A percentile compares a stretch with the other conserved stretches of the same genome.
These are phyloP conservation scores for Aureobasidium mangrovei DNA, from an alignment of 2,329 filamentous ascomycete species.

Conservation along the genomic window DNA sequence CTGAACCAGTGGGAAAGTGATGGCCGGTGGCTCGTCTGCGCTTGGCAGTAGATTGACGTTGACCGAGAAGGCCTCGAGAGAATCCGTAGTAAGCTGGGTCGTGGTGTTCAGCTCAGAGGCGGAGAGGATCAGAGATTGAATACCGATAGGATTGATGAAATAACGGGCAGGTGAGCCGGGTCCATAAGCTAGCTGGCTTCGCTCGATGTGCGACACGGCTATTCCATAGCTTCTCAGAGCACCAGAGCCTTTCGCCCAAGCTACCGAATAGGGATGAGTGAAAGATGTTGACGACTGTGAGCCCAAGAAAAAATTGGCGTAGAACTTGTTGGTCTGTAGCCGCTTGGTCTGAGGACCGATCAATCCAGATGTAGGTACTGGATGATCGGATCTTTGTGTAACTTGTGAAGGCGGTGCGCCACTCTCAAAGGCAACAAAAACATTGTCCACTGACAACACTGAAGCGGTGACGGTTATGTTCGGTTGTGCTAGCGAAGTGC, in stretches of 20 bases:
- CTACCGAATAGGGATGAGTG: slow-evolving; percentile 52
- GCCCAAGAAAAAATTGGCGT: slow-evolving; percentile 67
- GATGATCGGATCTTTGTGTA: slow-evolving; percentile 31
- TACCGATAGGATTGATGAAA: slow-evolving; percentile 72
- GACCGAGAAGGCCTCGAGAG: slow-evolving; percentile 48
- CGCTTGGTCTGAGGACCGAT: slow-evolving; percentile 35
- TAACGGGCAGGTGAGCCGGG: slow-evolving; percentile 39
- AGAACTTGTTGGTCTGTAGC: slow-evolving; percentile 64
- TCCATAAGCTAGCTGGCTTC: slow-evolving; percentile 46
- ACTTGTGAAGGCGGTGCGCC: slow-evolving; percentile 35
- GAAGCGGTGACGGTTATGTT: slow-evolving; percentile 21
- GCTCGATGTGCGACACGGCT: slow-evolving; percentile 64
- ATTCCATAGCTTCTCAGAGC: slow-evolving; percentile 65
- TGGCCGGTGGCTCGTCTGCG: slow-evolving; percentile 44
- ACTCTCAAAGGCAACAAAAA: slow-evolving; percentile 35
- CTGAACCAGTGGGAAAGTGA: slow-evolving; percentile 77
- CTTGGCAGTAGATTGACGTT: slow-evolving; percentile 57
- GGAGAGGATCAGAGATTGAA: slow-evolving; percentile 73
- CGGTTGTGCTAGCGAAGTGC: slow-evolving; percentile 19
- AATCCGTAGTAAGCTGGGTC: slow-evolving; percentile 49
- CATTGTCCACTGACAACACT: slow-evolving; percentile 19
- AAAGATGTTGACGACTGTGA: slow-evolving; percentile 61
- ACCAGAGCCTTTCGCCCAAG: slow-evolving; percentile 41
- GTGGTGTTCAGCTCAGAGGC: slow-evolving; percentile 59
- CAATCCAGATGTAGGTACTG: slow-evolving; percentile 29